Base-by-base conservation (phyloP, 2,329 filamentous ascomycete species). In the Neodidymelliopsis sp. region DNA sequence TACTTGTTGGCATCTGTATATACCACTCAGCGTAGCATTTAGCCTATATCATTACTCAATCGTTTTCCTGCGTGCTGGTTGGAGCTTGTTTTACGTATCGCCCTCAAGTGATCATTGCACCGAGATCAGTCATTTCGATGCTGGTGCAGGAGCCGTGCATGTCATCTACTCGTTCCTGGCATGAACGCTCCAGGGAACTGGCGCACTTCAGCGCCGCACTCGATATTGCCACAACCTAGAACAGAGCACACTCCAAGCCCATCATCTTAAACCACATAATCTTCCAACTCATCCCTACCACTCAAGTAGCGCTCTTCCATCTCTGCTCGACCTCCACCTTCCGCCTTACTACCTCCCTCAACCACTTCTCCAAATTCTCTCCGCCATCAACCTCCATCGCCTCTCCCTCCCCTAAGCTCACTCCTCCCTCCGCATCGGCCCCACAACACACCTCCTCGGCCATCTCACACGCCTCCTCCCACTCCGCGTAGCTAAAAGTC, bases 401-500 rank as follows among this genome's bases (percentile, higher is more conserved):
- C 10, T 71, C 69, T 22, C 73, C 73, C 2, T 52, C 56, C 0
- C 47, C 40, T 6, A 72, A 59, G 11, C 56, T 71, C 1, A 63
- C 59, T 12, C 68, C 62, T 8, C 67, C 70, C 19, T 69, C 59
- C 11, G 69, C 61, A 24, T 78, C 76, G 15, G 70, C 62, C 25
- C 78, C 76, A 50, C 78, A 87, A 71, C 91, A 96, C 36, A 87
- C 78, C 28, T 76, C 74, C 65, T 84, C 80, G 24, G 88, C 91
- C 33, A 79, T 75, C 53, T 86, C 80, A 57, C 86, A 84, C 13
- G 89, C 83, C 31, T 80, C 76, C 46, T 91, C 84, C 91, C 92
- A 97, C 56, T 88, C 86, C 11, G 84, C 80, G 57, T 89, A 78
- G 35, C 84, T 83, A 67, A 97, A 97, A 3, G 76, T 75, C 0